phyloP scores from a whole-genome alignment of 495 filamentous ascomycete genomes.

The Podospora pseudocomata region DNA sequence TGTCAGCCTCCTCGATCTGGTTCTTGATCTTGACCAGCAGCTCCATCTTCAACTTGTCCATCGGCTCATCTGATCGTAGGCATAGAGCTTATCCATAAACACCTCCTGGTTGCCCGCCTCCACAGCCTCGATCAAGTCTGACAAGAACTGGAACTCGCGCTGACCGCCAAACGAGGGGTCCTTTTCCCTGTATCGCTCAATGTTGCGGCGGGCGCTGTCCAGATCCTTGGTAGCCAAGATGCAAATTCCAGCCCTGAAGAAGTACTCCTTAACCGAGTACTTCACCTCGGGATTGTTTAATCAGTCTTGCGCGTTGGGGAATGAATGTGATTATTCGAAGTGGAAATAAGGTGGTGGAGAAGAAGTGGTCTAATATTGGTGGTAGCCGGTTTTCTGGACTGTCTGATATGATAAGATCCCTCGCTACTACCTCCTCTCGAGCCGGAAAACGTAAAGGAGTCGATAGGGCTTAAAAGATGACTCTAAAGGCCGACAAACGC shows the following conservation, averaged over 20 bases:
- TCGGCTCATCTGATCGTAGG: conserved; percentile 84
- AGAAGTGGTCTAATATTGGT: too few species aligned
- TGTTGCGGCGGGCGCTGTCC: conserved; percentile 68
- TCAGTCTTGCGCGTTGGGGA: too few species aligned
- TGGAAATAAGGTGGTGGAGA: too few species aligned
- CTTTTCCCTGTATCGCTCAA: conserved; percentile 77
- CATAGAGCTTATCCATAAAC: conserved; percentile 81
- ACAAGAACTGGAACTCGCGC: conserved; percentile 73
- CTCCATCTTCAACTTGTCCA: conserved; percentile 95
- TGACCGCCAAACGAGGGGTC: conserved; percentile 71
- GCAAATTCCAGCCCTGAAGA: conserved; percentile 85
- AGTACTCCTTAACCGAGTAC: conserved; percentile 89
- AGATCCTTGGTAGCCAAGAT: conserved; percentile 72
- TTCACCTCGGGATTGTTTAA: conserved; percentile 47
- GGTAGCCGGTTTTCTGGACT: too few species aligned
- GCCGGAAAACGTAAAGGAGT: too few species aligned
- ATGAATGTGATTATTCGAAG: too few species aligned
- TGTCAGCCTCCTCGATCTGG: conserved; percentile 70
- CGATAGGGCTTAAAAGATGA: too few species aligned
- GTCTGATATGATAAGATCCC: too few species aligned
- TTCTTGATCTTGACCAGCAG: conserved; percentile 79
- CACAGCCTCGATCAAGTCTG: conserved; percentile 67
- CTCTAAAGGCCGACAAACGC: too few species aligned
- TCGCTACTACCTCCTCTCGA: too few species aligned
- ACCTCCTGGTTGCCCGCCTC: conserved; percentile 70